Evolutionary conservation across 2,329 filamentous ascomycete genomes (phyloP).

Genomic region (Penicillium sp.): DNA sequence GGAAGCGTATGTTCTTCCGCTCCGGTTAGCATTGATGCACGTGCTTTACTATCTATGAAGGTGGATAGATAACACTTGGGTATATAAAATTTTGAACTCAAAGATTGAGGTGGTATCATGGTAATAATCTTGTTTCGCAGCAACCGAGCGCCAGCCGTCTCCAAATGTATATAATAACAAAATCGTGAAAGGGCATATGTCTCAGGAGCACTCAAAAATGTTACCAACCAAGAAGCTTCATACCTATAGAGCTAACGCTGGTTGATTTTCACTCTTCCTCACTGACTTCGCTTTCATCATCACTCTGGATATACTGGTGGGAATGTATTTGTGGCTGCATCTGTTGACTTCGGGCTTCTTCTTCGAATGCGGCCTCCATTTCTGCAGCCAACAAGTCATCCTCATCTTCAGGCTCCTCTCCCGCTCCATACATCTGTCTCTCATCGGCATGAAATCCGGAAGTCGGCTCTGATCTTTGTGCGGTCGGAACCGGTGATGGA

Average conservation of each 20-base stretch:
- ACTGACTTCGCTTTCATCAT: conserved; percentile 68
- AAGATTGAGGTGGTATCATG: conserved; percentile 23
- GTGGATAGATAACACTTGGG: not conserved
- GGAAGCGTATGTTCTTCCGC: conserved; percentile 27
- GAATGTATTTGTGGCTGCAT: conserved; percentile 32
- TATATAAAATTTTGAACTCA: not conserved
- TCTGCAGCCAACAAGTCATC: conserved; percentile 63
- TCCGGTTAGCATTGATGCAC: not conserved
- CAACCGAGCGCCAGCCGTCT: conserved; percentile 14
- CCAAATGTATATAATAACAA: conserved; percentile 19
- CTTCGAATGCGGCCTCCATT: conserved; percentile 60
- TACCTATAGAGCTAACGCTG: not conserved
- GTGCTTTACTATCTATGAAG: not conserved
- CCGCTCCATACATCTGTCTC: conserved; percentile 33
- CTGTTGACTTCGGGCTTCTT: conserved; percentile 46
- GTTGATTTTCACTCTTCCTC: conserved; percentile 61
- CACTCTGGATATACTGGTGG: conserved; percentile 46
- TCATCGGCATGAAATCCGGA: conserved; percentile 30
- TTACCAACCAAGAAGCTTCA: conserved; percentile 1
- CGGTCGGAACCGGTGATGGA: conserved; percentile 41
- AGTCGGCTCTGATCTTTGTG: conserved; percentile 21
- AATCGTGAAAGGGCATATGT: conserved; percentile 8
- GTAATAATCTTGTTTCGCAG: not conserved
- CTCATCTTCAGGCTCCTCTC: conserved; percentile 29
- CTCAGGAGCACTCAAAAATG: not conserved